Conservation (phyloP, 768 basidiomycete species). For the Naganishia vaughanmartiniae region DNA sequence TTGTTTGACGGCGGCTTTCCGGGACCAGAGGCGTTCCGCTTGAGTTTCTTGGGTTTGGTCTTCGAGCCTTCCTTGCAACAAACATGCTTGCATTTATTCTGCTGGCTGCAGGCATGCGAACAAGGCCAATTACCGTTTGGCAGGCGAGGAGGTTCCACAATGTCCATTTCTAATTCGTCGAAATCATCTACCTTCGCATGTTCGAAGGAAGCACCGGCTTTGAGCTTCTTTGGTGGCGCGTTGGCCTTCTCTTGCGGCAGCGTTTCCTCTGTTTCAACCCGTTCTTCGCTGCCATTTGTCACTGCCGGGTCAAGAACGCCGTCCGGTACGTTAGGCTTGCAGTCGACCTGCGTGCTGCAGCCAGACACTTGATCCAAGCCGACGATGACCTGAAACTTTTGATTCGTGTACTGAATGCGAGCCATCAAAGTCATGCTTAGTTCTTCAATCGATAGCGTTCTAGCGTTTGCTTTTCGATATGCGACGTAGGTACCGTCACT, state of each 20-base stretch:
- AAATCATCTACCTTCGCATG: background rate
- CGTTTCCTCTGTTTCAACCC: background rate
- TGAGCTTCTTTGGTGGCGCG: background rate
- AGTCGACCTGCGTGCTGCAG: conserved; percentile 68
- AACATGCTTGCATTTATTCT: conserved; percentile 24
- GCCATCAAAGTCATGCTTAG: conserved; percentile 65
- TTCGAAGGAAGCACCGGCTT: background rate
- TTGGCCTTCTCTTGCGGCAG: background rate
- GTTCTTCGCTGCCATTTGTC: background rate
- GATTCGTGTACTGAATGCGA: conserved; percentile 71
- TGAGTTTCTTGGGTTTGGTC: conserved; percentile 25
- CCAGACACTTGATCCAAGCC: conserved; percentile 28
- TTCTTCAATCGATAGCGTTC: conserved; percentile 58
- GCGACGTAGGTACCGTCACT: conserved; percentile 74
- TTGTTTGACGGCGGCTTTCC: background rate
- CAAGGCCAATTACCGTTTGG: conserved; percentile 33
- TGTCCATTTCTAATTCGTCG: conserved; percentile 3
- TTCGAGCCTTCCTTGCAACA: conserved; percentile 33
- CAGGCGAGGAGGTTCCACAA: background rate
- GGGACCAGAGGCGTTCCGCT: background rate
- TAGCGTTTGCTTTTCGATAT: conserved; percentile 69
- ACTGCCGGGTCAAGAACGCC: background rate
- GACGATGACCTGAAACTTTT: conserved; percentile 48
- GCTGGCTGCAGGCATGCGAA: conserved; percentile 22
- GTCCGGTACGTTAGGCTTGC: conserved; percentile 55